Evolutionary conservation across 2,329 filamentous ascomycete species (phyloP), one percentile per base, ranked within the genome.

Genomic region (Exophiala alcalophila): DNA sequence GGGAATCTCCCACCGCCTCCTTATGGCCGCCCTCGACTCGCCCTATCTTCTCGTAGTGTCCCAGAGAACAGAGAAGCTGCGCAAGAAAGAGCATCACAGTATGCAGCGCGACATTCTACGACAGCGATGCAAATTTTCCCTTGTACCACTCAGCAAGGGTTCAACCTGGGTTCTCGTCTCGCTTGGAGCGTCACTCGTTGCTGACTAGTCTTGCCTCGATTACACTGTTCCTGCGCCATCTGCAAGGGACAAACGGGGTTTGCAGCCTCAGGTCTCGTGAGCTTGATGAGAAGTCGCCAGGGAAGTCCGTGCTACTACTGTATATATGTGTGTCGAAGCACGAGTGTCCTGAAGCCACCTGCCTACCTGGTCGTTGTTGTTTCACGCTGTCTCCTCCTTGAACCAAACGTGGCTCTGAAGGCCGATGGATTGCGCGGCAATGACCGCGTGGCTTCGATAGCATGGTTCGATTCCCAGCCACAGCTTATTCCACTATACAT

Each of bases 381-480:
- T n/a, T n/a, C n/a, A 27, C 29, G 19, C 21, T 40, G 38, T 30
- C 26, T 21, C 38, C 19, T 14, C 34, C 21, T 25, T 18, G 21
- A 18, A n/a, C 21, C 30, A n/a, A 24, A 33, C 25, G 14, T n/a
- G 15, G 14, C 38, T 20, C 10, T 20, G 11, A 28, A 28, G 28
- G 28, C 32, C 26, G 29, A 10, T 31, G 30, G 23, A 20, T 18
- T 18, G 23, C 15, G 15, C n/a, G n/a, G n/a, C n/a, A n/a, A 40
- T 31, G 29, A 25, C 28, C 15, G 12, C 4, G 38, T 33, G 38
- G 28, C 21, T 40, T 33, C 15, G 5, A n/a, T 31, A 40, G 38
- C 21, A 4, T 33, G 24, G 8, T n/a, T n/a, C n/a, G n/a, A n/a
- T 24, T 33, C 38, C 38, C 38, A 40, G 38, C 38, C 38, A 32